Base-by-base conservation (phyloP, 1,284 basidiomycete species). In the Apiotrichum gracile region DNA sequence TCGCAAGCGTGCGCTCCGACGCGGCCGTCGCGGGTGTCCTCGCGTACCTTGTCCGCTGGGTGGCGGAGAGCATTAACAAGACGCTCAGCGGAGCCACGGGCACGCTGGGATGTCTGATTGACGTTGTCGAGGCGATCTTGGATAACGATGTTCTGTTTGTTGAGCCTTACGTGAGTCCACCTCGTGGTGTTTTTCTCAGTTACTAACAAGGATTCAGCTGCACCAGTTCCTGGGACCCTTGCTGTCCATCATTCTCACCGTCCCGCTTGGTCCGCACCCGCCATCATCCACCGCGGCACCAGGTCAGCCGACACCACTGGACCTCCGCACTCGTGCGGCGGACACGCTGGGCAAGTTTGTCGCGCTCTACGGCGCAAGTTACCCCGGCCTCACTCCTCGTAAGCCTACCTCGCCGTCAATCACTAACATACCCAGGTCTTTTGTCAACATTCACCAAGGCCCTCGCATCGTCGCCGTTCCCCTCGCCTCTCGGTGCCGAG, bases 201-300 rank as follows among this genome's bases (percentile, higher is more conserved):
- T 24, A 26, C 17, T 44, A 48, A 39, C 47, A 13, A n/a, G n/a
- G n/a, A 2, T 54, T 4, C 65, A 94, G 88, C 80, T 98, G 5
- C 94, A 97, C 68, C 94, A 97, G 85, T 82, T 97, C 44, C 83
- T 98, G 13, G 93, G 93, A 1, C 87, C 92, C 0, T 82, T 97
- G 38, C 83, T 98, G 25, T 94, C 93, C 4, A 86, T 87, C 57
- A 82, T 97, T 46, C 80, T 97, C 8, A 89, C 94, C 54, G 87
- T 90, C 0, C 82, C 86, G 10, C 82, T 96, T 8, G 76, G 78
- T 2, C 69, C 72, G 50, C 69, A 58, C 57, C 70, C 58, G 37
- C 65, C 61, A 47, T 31, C 52, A 34, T 66, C 70, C n/a, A n/a
- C n/a, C n/a, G n/a, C n/a, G 7, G 60, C 58, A 17, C 61, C 68